Evolutionary conservation across 305 asterid genomes (phyloP), one percentile per base, ranked within the genome.

Genomic region (Fraxinus sp.): DNA sequence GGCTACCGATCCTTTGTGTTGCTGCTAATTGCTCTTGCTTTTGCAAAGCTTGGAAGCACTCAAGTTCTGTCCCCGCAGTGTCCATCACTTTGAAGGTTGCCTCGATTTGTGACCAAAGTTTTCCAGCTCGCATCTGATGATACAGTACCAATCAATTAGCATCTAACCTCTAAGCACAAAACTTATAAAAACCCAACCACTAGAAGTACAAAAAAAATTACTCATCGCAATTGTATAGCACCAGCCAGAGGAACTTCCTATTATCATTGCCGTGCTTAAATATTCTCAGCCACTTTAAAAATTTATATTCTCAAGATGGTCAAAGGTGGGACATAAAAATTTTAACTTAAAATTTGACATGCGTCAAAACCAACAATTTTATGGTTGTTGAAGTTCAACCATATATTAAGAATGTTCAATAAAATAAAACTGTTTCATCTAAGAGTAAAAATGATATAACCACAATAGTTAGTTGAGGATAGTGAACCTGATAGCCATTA

Each of bases 21-120:
- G 98, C 94, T 22, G 98, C 92, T 77, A 89, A 14, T 32, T 88
- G 90, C 81, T 96, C 99, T 91, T 94, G 98, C 86, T 87, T 90
- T 85, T 93, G 97, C 83, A 96, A 81, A 80, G 94, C 94, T 84
- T 84, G 89, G 88, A 94, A 96, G 86, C 98, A 96, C 85, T 91
- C 97, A 0, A 93, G 91, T 82, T 96, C 98, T 20, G 98, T 92
- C 71, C 91, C 97, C 1, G 95, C 91, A 0, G 98, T 94, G 84
- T 91, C 97, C 94, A 91, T 90, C 89, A 91, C 92, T 89, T 91
- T 94, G 84, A 92, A 92, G 35, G 90, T 87, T 7, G 92, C 90
- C 83, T 96, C 98, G 3, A 93, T 85, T 89, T 94, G 93, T 6
- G 93, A 86, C 95, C 94, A 88, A 1, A 96, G 88, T 83, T 94